Conservation (phyloP, 208 protist species). For the Crithidia sp. region DNA sequence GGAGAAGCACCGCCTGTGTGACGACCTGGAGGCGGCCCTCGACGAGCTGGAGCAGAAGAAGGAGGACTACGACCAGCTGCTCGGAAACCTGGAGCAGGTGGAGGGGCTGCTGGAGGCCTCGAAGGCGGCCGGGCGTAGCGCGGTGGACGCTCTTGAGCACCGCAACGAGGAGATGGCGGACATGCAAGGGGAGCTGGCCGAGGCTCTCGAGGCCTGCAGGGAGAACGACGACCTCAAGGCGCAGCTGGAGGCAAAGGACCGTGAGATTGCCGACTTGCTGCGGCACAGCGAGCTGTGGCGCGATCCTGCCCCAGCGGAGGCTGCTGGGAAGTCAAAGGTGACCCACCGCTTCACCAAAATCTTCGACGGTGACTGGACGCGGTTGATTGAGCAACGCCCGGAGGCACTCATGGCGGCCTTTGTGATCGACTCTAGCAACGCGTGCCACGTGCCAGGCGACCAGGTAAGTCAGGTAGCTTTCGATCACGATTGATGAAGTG, state of each 20-base stretch:
- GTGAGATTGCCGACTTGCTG: slow-evolving; percentile 40
- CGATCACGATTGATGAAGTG: slow-evolving; percentile 33
- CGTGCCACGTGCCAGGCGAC: slow-evolving; percentile 66
- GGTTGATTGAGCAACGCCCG: slow-evolving; percentile 50
- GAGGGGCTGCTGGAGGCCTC: slow-evolving; percentile 31
- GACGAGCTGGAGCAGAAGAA: slow-evolving; percentile 51
- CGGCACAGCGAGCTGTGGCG: slow-evolving; percentile 35
- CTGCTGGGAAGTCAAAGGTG: slow-evolving; percentile 47
- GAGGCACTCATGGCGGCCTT: slow-evolving; percentile 64
- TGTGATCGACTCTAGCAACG: slow-evolving; percentile 68
- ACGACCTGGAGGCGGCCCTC: slow-evolving; percentile 39
- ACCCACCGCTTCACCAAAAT: slow-evolving; percentile 56
- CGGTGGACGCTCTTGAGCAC: slow-evolving; percentile 28
- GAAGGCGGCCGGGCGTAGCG: slow-evolving; percentile 18
- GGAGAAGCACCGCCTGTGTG: slow-evolving; percentile 38
- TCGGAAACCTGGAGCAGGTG: slow-evolving; percentile 34
- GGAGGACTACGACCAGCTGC: slow-evolving; percentile 38
- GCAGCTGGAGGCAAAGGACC: slow-evolving; percentile 37
- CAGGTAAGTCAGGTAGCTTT: slow-evolving; percentile 54
- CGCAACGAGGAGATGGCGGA: slow-evolving; percentile 32
- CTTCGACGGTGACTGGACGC: slow-evolving; percentile 67
- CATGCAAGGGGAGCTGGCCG: slow-evolving; percentile 31
- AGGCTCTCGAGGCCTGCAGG: slow-evolving; percentile 17
- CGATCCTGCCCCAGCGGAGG: slow-evolving; percentile 32
- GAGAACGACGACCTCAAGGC: slow-evolving; percentile 35